A percentile compares a stretch with the other conserved stretches of the same genome.
Evolutionary conservation across 2,329 filamentous ascomycete species (phyloP).

Genomic region (Exophiala calicioides): DNA sequence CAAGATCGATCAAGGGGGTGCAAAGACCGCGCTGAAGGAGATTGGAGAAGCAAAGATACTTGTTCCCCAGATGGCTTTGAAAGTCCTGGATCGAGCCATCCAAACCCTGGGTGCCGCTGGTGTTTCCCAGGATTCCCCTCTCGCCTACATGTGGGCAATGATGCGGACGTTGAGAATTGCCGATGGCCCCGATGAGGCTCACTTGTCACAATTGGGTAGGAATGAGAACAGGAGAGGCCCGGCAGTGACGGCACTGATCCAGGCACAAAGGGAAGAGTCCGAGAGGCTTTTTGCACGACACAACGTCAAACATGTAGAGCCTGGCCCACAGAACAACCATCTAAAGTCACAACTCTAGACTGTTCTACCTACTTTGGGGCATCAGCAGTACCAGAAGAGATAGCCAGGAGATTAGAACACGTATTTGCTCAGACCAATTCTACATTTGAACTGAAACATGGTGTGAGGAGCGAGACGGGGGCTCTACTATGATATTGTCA

Average conservation of each 20-base stretch:
- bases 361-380: no score
- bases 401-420: no score
- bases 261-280: constrained; percentile 29
- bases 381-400: no score
- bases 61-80: constrained; percentile 78
- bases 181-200: constrained; percentile 96
- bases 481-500: no score
- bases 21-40: constrained; percentile 86
- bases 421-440: no score
- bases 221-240: constrained; percentile 55
- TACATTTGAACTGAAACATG: no score
- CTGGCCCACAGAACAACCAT: no score
- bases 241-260: constrained; percentile 25
- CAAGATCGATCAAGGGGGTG: constrained; percentile 85
- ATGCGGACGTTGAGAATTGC: constrained; percentile 82
- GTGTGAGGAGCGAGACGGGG: no score
- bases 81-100: constrained; percentile 92
- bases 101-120: constrained; percentile 91
- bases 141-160: constrained; percentile 72
- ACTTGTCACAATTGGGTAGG: constrained; percentile 62
- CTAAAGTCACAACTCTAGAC: no score
- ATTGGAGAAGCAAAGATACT: constrained; percentile 96
- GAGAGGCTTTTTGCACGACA: constrained; percentile 25
- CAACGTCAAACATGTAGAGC: no score
- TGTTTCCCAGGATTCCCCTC: constrained; percentile 89